Evolutionary conservation across 495 filamentous ascomycete genomes (phyloP).

Genomic region (Daldinia decipiens): DNA sequence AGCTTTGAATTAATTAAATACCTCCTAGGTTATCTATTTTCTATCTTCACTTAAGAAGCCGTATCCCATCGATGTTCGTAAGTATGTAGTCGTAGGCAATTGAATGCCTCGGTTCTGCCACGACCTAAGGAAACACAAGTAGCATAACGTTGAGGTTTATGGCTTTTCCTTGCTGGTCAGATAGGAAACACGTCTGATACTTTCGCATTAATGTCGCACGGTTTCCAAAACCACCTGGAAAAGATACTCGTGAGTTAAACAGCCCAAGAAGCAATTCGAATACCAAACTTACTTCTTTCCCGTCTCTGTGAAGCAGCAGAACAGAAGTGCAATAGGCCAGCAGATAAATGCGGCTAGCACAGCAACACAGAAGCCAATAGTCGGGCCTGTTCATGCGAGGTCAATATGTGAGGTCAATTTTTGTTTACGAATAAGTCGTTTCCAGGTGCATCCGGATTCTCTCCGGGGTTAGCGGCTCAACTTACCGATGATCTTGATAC

Average conservation of each 20-base stretch:
- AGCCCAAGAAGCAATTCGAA: background rate
- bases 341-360: conserved; percentile 35
- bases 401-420: background rate
- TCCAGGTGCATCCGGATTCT: background rate
- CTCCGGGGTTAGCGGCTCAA: background rate
- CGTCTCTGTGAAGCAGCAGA: conserved; percentile 45
- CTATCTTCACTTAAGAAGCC: background rate
- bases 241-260: background rate
- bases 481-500: conserved; percentile 42
- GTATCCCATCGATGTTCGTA: background rate
- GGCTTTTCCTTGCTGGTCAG: conserved; percentile 19
- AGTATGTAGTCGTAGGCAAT: background rate
- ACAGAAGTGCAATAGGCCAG: conserved; percentile 43
- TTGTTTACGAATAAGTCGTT: background rate
- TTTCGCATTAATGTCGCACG: conserved; percentile 41
- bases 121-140: background rate
- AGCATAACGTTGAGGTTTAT: background rate
- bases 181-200: conserved; percentile 43
- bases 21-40: background rate
- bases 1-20: background rate
- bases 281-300: conserved; percentile 39
- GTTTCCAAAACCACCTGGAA: conserved; percentile 44
- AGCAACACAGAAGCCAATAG: conserved; percentile 43
- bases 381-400: conserved; percentile 20
- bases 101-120: background rate